A percentile compares a stretch with the other conserved stretches of the same genome.
phyloP scores from a whole-genome alignment of 2,329 filamentous ascomycete species.

The Penicillium sp. region DNA sequence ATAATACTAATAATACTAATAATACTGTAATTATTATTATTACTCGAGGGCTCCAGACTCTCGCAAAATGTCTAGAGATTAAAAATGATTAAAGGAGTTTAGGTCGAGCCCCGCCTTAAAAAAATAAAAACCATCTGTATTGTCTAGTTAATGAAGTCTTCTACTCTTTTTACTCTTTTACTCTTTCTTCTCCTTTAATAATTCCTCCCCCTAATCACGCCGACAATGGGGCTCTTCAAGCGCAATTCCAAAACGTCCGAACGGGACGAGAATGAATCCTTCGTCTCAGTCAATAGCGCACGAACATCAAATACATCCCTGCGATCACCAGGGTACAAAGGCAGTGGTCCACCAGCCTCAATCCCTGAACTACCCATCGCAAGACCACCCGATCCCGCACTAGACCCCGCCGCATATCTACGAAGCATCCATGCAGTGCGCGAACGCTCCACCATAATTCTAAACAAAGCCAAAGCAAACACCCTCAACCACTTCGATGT shows the following conservation, averaged over 20 bases:
- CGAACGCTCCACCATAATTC: slow-evolving; percentile 72
- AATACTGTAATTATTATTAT: background rate
- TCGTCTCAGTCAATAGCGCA: slow-evolving; percentile 44
- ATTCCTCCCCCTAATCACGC: slow-evolving; percentile 5
- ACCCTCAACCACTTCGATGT: slow-evolving; percentile 84
- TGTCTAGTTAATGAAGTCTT: background rate
- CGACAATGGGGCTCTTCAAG: slow-evolving; percentile 48
- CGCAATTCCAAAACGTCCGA: slow-evolving; percentile 48
- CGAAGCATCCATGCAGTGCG: slow-evolving; percentile 86
- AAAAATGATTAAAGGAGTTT: background rate
- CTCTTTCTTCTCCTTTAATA: slow-evolving; percentile 1
- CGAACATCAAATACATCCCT: slow-evolving; percentile 50
- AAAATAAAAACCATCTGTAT: slow-evolving; percentile 1
- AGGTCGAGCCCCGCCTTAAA: slow-evolving; percentile 10
- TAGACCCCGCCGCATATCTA: slow-evolving; percentile 88
- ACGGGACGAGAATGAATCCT: slow-evolving; percentile 43
- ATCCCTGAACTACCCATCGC: slow-evolving; percentile 80
- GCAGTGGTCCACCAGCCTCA: slow-evolving; percentile 50
- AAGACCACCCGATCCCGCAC: slow-evolving; percentile 79
- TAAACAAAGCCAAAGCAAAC: slow-evolving; percentile 75
- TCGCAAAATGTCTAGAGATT: background rate
- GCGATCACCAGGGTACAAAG: slow-evolving; percentile 52
- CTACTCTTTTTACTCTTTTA: background rate
- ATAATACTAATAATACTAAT: background rate
- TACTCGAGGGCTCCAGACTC: background rate